Percentiles rank a stretch among this genome's conserved stretches.
These are phyloP conservation scores for Ramaria rubella DNA, from an alignment of 768 basidiomycete species.

Conservation along the genomic window DNA sequence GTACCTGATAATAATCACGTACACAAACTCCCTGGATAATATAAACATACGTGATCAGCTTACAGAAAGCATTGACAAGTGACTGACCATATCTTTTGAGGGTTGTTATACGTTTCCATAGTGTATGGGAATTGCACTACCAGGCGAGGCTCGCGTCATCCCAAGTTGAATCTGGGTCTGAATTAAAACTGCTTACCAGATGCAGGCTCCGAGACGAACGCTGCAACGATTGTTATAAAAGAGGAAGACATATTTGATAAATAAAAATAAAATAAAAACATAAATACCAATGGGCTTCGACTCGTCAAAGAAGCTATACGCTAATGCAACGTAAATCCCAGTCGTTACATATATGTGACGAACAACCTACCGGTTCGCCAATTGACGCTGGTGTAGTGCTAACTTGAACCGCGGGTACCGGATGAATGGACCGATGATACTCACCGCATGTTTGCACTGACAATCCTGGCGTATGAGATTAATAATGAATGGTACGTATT, in stretches of 20 bases:
- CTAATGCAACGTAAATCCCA: conserved; percentile 7
- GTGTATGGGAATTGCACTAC: conserved; percentile 57
- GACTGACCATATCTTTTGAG: conserved; percentile 43
- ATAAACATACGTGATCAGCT: not conserved
- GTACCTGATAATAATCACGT: not conserved
- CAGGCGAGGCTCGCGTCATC: not conserved
- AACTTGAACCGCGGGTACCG: conserved; percentile 28
- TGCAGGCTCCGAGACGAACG: conserved; percentile 25
- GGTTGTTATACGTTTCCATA: conserved; percentile 55
- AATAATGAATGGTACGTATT: not conserved
- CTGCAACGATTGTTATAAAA: conserved; percentile 14
- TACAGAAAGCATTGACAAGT: not conserved
- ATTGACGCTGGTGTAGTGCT: conserved; percentile 28
- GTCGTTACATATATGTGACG: conserved; percentile 11
- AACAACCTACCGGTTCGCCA: conserved; percentile 34
- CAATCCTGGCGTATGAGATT: conserved; percentile 19
- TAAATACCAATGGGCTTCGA: conserved; percentile 25
- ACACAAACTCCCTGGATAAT: not conserved
- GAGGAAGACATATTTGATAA: not conserved
- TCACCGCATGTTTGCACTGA: conserved; percentile 39
- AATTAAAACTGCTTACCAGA: not conserved
- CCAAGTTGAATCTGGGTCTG: too few relatives aligned
- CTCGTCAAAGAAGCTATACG: conserved; percentile 29
- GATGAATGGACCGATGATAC: conserved; percentile 25
- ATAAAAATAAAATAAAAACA: not conserved